Evolutionary conservation across 345 rosid species (phyloP), one percentile per base, ranked within the genome.

Genomic region (Erucastrum elatum): DNA sequence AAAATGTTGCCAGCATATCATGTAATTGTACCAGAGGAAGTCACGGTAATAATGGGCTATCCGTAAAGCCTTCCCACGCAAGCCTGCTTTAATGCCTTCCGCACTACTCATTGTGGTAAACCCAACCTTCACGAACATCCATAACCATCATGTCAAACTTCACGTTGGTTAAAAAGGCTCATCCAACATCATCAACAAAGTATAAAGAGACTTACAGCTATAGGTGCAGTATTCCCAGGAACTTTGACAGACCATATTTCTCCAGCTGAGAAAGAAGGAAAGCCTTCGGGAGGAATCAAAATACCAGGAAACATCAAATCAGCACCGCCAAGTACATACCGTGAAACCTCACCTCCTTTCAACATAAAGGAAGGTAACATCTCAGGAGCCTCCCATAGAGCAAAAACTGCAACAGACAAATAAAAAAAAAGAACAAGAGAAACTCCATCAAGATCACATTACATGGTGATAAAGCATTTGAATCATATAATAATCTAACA

Each of bases 301-400:
- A 93, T 91, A 55, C 99, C 99, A 33, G 99, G 99, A 78, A 90
- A 93, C 98, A 95, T 93, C 88, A 95, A 87, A 85, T 95, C 99
- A 29, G 99, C 99, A 72, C 99, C 99, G 66, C 99, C 98, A 49
- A 95, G 81, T 56, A 95, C 79, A 84, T 75, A 95, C 49, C 88
- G 87, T 6, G 99, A 95, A 74, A 95, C 99, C 84, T 93, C 98
- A 39, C 94, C 93, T 61, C 94, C 98, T 84, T 95, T 93, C 64
- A 95, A 86, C 61, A 72, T 70, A 81, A 95, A 91, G 77, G 88
- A 88, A 63, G 98, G 97, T 83, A 95, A 78, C 66, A 95, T 77
- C 55, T 84, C 94, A 76, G 97, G 97, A 68, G 87, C 90, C 79
- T 84, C 88, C 99, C 99, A 95, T 13, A 95, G 89, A 64, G 97